These are phyloP conservation scores for Colletotrichum sp. DNA, from an alignment of 2,329 filamentous ascomycete species.

Conservation along the genomic window DNA sequence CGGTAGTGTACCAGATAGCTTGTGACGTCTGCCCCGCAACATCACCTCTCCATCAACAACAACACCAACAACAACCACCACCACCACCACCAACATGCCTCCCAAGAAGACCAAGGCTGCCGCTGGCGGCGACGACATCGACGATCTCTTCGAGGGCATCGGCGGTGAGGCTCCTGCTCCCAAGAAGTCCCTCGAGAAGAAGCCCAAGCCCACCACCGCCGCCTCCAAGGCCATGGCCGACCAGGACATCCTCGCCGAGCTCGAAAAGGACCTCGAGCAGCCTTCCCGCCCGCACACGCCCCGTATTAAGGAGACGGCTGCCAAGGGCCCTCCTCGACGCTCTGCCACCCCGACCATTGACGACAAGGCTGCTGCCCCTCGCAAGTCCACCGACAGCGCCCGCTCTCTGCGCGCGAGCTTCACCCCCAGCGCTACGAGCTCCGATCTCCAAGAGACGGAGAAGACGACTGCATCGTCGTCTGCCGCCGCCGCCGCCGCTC, in stretches of 20 bases:
- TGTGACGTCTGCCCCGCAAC: conserved; percentile 17
- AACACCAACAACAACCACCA: background rate
- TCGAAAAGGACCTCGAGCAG: conserved; percentile 69
- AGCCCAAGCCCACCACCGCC: conserved; percentile 52
- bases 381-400: conserved; percentile 81
- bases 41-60: background rate
- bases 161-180: conserved; percentile 54
- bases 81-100: conserved; percentile 49
- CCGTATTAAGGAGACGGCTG: conserved; percentile 62
- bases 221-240: conserved; percentile 55
- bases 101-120: conserved; percentile 63
- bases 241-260: conserved; percentile 84
- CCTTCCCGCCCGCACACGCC: conserved; percentile 85
- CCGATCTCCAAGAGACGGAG: conserved; percentile 63
- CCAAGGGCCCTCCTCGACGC: conserved; percentile 51
- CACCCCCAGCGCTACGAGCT: conserved; percentile 71
- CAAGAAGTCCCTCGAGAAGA: conserved; percentile 52
- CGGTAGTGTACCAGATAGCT: background rate
- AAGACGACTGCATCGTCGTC: conserved; percentile 40
- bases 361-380: conserved; percentile 58
- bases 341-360: conserved; percentile 64
- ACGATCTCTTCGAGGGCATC: conserved; percentile 70
- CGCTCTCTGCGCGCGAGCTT: conserved; percentile 74
- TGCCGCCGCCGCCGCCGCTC: conserved; percentile 56
- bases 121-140: conserved; percentile 65